These are phyloP conservation scores for Daldinia sp. DNA, from an alignment of 2,329 filamentous ascomycete species.

Conservation along the genomic window DNA sequence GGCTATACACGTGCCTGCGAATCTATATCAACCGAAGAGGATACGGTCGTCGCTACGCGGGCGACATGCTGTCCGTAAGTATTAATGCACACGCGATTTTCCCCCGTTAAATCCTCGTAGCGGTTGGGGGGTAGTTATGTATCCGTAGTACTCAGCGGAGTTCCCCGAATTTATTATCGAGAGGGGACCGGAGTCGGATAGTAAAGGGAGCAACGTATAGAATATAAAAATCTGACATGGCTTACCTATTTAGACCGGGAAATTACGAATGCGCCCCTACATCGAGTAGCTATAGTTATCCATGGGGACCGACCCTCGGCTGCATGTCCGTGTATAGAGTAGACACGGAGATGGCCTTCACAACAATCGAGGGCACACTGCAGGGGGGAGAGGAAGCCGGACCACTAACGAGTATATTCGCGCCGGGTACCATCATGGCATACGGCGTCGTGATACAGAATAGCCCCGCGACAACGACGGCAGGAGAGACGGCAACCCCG, in stretches of 20 bases:
- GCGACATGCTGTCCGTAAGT: slow-evolving; percentile 36
- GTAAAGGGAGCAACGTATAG: not conserved
- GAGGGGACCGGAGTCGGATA: not conserved
- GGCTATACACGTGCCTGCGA: slow-evolving; percentile 30
- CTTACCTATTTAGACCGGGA: slow-evolving; percentile 7
- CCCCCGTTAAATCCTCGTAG: not conserved
- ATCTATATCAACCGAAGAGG: not conserved
- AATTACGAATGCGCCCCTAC: slow-evolving; percentile 30
- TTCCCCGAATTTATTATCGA: no score
- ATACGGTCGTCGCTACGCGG: not conserved
- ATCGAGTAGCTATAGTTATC: slow-evolving; percentile 31
- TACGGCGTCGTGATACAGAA: slow-evolving; percentile 29
- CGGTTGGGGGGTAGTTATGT: not conserved
- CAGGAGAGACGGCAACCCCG: not conserved
- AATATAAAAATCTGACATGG: slow-evolving; percentile 11
- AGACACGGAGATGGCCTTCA: slow-evolving; percentile 23
- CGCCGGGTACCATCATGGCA: slow-evolving; percentile 33
- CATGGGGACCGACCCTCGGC: slow-evolving; percentile 27
- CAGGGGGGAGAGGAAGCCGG: slow-evolving; percentile 22
- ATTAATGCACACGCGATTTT: not conserved
- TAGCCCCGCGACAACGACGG: not conserved
- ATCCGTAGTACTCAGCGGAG: not conserved
- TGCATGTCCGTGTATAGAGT: slow-evolving; percentile 30
- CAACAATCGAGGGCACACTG: slow-evolving; percentile 27
- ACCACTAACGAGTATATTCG: not conserved